A percentile compares a stretch with the other conserved stretches of the same genome.
Conservation (phyloP, 768 basidiomycete species). For the Rossbeevera mucosa region DNA sequence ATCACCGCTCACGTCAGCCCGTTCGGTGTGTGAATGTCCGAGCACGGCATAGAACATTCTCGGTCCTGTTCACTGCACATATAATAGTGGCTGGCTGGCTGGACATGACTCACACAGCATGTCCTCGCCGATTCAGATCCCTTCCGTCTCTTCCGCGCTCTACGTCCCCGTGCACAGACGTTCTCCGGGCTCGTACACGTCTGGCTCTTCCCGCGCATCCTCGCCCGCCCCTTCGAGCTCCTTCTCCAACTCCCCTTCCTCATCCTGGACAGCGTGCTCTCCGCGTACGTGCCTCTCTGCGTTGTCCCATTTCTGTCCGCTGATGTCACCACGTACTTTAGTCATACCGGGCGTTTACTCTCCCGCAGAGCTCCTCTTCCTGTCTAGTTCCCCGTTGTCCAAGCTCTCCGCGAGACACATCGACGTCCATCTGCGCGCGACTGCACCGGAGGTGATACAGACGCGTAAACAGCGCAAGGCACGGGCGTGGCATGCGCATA, state of each 20-base stretch:
- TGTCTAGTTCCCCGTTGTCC: conserved; percentile 22
- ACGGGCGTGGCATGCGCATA: conserved; percentile 17
- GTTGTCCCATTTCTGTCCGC: neutral
- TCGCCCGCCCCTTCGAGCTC: conserved; percentile 13
- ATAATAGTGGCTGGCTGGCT: neutral
- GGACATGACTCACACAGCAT: conserved; percentile 13
- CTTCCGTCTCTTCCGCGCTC: conserved; percentile 13
- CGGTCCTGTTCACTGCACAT: conserved; percentile 1
- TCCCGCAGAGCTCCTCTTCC: conserved; percentile 21
- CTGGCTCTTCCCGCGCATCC: conserved; percentile 12
- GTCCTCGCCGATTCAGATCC: conserved; percentile 24
- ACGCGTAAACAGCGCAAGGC: conserved; percentile 26
- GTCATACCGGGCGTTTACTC: conserved; percentile 20
- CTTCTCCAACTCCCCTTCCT: conserved; percentile 2
- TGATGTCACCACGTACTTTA: neutral
- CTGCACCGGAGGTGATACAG: conserved; percentile 27
- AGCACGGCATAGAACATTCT: conserved; percentile 18
- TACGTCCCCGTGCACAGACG: conserved; percentile 44
- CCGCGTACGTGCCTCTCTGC: conserved; percentile 1
- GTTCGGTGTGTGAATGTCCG: neutral
- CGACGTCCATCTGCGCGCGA: conserved; percentile 8
- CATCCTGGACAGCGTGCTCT: neutral
- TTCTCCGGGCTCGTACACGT: conserved; percentile 12
- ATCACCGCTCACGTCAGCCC: conserved; percentile 21
- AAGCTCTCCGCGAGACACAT: conserved; percentile 3